A percentile compares a stretch with the other conserved stretches of the same genome.
phyloP scores from a whole-genome alignment of 169 alveolate species.

The Eimeria brunetti region DNA sequence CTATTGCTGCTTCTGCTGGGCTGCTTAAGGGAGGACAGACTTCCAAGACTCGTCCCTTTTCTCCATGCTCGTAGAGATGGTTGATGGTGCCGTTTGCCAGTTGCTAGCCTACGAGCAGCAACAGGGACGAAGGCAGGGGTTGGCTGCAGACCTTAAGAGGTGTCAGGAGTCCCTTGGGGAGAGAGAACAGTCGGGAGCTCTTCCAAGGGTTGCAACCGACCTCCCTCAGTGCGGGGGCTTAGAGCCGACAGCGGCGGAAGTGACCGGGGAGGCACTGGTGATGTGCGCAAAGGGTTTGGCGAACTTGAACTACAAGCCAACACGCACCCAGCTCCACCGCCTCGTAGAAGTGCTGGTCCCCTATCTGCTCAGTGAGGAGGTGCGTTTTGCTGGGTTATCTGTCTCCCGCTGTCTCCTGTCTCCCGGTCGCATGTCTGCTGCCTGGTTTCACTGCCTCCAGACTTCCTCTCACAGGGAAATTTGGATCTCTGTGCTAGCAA shows the following conservation, averaged over 20 bases:
- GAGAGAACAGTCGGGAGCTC: background rate
- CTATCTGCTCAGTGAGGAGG: constrained; percentile 39
- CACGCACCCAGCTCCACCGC: constrained; percentile 12
- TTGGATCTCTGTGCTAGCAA: background rate
- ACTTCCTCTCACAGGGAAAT: background rate
- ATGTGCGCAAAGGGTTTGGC: constrained; percentile 52
- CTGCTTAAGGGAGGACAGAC: constrained; percentile 23
- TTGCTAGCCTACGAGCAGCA: background rate
- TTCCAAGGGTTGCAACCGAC: background rate
- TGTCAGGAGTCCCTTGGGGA: background rate
- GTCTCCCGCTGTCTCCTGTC: background rate
- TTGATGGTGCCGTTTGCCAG: constrained; percentile 6
- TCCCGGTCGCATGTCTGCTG: background rate
- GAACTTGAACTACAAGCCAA: constrained; percentile 11
- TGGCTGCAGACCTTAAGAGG: background rate
- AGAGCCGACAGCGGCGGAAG: background rate
- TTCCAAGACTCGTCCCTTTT: constrained; percentile 4
- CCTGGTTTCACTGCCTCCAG: background rate
- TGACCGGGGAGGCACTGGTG: constrained; percentile 60
- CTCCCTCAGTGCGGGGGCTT: background rate
- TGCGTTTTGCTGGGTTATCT: background rate
- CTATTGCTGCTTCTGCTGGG: background rate
- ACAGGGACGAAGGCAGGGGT: background rate
- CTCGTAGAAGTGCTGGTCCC: constrained; percentile 31
- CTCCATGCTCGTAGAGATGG: background rate